Conservation (phyloP, 345 rosid species). For the Nasturtium officinale region DNA sequence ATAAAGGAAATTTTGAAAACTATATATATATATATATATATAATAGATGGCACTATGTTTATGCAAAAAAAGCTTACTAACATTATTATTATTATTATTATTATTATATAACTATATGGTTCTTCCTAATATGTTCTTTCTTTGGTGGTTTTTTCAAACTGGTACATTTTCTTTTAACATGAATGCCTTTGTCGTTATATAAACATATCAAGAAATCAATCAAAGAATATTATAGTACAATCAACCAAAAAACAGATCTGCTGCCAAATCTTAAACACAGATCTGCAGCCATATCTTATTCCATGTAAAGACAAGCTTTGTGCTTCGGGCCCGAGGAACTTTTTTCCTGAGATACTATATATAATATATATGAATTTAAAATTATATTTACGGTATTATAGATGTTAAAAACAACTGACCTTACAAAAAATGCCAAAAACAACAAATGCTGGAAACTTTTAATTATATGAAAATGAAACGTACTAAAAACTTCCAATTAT, state of each 20-base stretch:
- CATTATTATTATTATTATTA: no score
- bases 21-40: no score
- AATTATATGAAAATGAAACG: slow-evolving; percentile 28
- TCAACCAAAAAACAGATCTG: slow-evolving; percentile 38
- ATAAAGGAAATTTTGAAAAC: no score
- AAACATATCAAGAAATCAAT: background rate
- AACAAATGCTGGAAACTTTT: background rate
- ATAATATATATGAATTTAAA: background rate
- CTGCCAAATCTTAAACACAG: slow-evolving; percentile 45
- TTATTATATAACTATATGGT: no score
- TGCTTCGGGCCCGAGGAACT: no score
- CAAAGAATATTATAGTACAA: slow-evolving; percentile 26
- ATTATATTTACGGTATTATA: slow-evolving; percentile 11
- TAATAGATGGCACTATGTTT: no score
- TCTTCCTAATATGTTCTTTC: background rate
- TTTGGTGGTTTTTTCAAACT: background rate
- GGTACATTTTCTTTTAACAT: slow-evolving; percentile 14
- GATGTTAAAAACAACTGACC: background rate
- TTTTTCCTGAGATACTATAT: no score
- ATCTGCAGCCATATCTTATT: slow-evolving; percentile 42
- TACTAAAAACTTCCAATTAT: slow-evolving; percentile 13
- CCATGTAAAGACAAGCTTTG: slow-evolving; percentile 42
- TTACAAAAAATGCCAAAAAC: background rate
- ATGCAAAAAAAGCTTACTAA: no score
- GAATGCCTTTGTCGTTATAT: slow-evolving; percentile 7